phyloP scores from a whole-genome alignment of 164 flowering plant genomes.

The Vitis rotundifolia region DNA sequence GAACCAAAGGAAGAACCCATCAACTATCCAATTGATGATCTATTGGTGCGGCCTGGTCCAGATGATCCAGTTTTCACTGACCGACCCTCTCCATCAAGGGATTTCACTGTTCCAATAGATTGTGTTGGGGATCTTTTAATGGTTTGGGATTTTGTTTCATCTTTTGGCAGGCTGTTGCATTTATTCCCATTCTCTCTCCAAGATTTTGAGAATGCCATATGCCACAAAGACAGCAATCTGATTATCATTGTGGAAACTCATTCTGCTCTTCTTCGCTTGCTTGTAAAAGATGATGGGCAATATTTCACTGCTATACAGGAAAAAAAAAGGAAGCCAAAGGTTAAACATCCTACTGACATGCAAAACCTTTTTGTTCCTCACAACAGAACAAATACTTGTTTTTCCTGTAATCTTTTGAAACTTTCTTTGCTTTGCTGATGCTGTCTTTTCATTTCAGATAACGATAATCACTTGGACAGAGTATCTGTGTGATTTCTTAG shows the following conservation, averaged over 20 bases:
- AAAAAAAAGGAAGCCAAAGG: constrained; percentile 67
- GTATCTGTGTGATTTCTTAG: constrained; percentile 82
- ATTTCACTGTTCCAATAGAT: constrained; percentile 73
- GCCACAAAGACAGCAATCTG: constrained; percentile 70
- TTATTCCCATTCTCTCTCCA: constrained; percentile 84
- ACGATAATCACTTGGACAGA: constrained; percentile 77
- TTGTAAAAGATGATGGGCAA: constrained; percentile 59
- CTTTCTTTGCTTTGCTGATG: not conserved
- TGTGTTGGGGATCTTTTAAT: constrained; percentile 87
- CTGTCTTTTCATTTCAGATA: constrained; percentile 50
- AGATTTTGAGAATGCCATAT: constrained; percentile 86
- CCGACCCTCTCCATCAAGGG: constrained; percentile 74
- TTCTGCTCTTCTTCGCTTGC: constrained; percentile 68
- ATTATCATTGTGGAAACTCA: constrained; percentile 70
- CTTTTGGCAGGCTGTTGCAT: constrained; percentile 66
- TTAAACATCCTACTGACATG: constrained; percentile 11
- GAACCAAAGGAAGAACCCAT: constrained; percentile 35
- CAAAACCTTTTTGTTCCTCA: not conserved
- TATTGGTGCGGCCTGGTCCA: constrained; percentile 59
- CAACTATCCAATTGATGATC: constrained; percentile 91
- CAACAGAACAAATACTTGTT: not conserved
- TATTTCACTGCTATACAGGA: constrained; percentile 40
- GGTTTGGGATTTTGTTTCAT: constrained; percentile 94
- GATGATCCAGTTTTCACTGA: constrained; percentile 71
- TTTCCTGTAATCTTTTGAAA: not conserved